phyloP scores from a whole-genome alignment of 495 filamentous ascomycete species.

The Gamarada debralockiae region DNA sequence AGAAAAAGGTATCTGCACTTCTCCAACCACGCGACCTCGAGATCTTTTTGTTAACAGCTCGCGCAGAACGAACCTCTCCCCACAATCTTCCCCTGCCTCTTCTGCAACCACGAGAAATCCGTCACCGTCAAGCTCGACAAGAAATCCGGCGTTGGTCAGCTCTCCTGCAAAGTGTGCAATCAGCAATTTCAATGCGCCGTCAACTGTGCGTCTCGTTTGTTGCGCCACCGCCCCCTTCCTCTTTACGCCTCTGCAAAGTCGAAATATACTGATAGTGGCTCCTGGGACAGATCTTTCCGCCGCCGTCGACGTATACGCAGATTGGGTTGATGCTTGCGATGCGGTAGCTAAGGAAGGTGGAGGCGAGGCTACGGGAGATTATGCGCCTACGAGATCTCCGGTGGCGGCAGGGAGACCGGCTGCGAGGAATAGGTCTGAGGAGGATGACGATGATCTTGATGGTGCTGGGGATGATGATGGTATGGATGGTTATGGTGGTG shows the following conservation, averaged over 20 bases:
- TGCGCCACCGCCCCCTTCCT: background rate
- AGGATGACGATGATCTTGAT: constrained; percentile 33
- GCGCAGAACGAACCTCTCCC: constrained; percentile 78
- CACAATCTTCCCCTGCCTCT: constrained; percentile 88
- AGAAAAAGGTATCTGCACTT: constrained; percentile 63
- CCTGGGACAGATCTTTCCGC: constrained; percentile 63
- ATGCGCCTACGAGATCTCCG: constrained; percentile 9
- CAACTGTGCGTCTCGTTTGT: constrained; percentile 76
- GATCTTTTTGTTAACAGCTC: background rate
- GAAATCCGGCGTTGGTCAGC: constrained; percentile 76
- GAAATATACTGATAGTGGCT: constrained; percentile 3
- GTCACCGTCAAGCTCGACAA: constrained; percentile 88
- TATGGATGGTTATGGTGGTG: constrained; percentile 20
- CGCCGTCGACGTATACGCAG: constrained; percentile 91
- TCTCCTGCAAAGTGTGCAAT: constrained; percentile 89
- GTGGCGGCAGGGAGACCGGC: constrained; percentile 20
- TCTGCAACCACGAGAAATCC: constrained; percentile 95
- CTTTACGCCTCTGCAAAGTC: background rate
- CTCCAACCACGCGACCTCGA: background rate
- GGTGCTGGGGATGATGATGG: constrained; percentile 25
- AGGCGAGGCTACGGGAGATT: background rate
- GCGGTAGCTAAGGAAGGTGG: constrained; percentile 53
- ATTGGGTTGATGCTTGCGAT: constrained; percentile 98
- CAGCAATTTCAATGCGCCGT: constrained; percentile 89
- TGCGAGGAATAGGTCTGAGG: constrained; percentile 32